Conservation (phyloP, 176 grass and related monocot species). For the Oryza meyeriana region DNA sequence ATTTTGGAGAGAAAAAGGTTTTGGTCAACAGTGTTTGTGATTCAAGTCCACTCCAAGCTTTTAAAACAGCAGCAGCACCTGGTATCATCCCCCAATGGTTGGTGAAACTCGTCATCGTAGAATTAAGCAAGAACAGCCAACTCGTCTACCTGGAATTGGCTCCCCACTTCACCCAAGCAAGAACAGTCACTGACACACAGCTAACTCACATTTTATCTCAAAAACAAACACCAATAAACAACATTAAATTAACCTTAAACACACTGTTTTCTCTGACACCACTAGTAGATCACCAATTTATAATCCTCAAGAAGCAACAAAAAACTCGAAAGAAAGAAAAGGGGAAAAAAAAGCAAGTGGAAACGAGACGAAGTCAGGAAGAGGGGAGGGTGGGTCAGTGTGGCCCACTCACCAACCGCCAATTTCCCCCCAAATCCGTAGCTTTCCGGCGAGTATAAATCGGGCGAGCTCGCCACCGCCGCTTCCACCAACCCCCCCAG, state of each 20-base stretch:
- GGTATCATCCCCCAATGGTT: background rate
- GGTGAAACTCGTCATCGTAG: background rate
- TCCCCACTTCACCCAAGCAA: background rate
- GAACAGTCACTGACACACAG: background rate
- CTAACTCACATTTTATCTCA: background rate
- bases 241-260: background rate
- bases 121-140: background rate
- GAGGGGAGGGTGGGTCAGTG: background rate
- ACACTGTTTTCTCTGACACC: background rate
- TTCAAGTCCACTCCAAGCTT: background rate
- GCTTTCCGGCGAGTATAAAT: constrained; percentile 37
- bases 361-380: background rate
- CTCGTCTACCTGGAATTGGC: background rate
- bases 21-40: background rate
- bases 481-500: constrained; percentile 22
- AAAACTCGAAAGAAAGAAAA: background rate
- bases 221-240: background rate
- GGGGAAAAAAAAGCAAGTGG: background rate
- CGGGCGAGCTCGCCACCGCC: background rate
- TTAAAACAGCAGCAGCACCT: constrained; percentile 5
- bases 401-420: constrained; percentile 47
- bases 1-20: background rate
- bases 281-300: background rate
- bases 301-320: background rate
- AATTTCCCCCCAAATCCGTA: background rate